Evolutionary conservation across 2,329 filamentous ascomycete species (phyloP), one percentile per base, ranked within the genome.

Genomic region (Trichoderma koningiopsis): DNA sequence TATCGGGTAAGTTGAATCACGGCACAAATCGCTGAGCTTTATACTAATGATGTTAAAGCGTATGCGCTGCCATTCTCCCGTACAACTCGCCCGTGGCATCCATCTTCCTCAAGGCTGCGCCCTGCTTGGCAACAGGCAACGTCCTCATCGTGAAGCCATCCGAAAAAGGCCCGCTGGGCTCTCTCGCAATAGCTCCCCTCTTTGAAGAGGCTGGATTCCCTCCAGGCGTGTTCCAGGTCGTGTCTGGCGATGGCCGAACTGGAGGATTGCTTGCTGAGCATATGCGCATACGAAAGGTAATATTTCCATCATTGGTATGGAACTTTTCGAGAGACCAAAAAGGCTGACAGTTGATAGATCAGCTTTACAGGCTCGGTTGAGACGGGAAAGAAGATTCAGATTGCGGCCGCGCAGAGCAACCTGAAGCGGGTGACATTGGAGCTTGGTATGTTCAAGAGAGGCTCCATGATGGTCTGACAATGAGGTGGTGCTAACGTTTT

Each of bases 361-460:
- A 62, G 59, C 1, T 95, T 95, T 73, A 95, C 92, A 0, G 92
- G 92, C 31, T 91, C 88, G 8, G 91, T 89, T 2, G 83, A 83
- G 2, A 93, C 91, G 0, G 92, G 90, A 1, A 86, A 88, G 67
- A 83, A 88, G 68, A 92, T 95, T 68, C 92, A 93, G 86, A 90
- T 91, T 75, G 85, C 87, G 75, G 91, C 92, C 0, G 85, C 89
- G 3, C 81, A 85, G 1, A 91, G 84, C 7, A 87, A 87, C 71
- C 77, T 89, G 73, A 91, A 91, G 80, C 89, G 89, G 74, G 85
- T 91, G 14, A 88, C 86, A 2, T 82, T 91, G 22, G 89, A 91
- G 78, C 86, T 89, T 1, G 89, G 89, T 31, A 89, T 89, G 59
- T 91, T 91, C 14, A 77, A 88, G 84, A 0, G 2, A 43, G 40